Evolutionary conservation across 495 filamentous ascomycete genomes (phyloP), one percentile per base, ranked within the genome.

Genomic region (Tuber magnatum): DNA sequence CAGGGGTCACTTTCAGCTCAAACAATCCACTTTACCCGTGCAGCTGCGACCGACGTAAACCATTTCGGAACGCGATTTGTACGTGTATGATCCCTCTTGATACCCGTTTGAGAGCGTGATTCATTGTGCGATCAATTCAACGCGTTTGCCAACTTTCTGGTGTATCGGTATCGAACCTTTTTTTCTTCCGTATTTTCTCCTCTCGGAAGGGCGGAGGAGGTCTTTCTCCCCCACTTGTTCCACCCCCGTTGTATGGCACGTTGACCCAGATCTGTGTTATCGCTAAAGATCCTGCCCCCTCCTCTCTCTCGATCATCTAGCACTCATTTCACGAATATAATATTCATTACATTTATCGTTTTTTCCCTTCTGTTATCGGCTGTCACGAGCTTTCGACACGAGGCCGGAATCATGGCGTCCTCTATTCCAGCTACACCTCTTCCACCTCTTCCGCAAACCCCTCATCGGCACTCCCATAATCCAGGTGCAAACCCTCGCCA

Each of bases 401-500:
- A 61, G 51, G 68, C 28, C 41, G 38, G 41, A 68, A 70, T 24
- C 39, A 79, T 79, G 77, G 69, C 77, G 35, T 79, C 77, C 61
- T 79, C 77, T 44, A 71, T 80, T 43, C 46, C 35, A 39, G 71
- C 46, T 32, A 7, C 71, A 32, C 71, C 71, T 7, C 74, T 74
- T 72, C 78, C 69, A 41, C 78, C 71, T 32, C 71, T 73, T 71
- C 69, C 79, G 41, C 51, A 24, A 22, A 35, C 76, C 16, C 77
- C 76, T 40, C 79, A 80, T 40, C 71, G 79, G 5, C 79, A 80
- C 69, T 80, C 79, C 41, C 78, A 80, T 42, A 74, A 80, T 43
- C 61, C 78, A 5, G 70, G 71, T 22, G 69, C 71, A 35, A 75
- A 70, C 12, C 24, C 71, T 32, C 77, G 77, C 32, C 78, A 78